Base-by-base conservation (phyloP, 2,329 filamentous ascomycete genomes). In the Diaporthe ampelina region DNA sequence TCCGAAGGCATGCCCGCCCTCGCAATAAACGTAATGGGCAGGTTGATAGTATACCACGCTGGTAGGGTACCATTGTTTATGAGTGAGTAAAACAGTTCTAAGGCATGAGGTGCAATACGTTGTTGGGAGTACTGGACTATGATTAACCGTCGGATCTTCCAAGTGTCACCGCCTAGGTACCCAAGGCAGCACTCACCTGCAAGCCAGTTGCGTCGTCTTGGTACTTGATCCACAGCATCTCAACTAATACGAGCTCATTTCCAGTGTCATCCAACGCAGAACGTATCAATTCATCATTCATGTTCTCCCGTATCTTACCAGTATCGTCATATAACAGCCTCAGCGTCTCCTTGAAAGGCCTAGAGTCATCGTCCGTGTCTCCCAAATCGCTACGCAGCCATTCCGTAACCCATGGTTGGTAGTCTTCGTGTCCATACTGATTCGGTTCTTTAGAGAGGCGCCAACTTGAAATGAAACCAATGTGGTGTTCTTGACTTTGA, bases 381-480 rank as follows among this genome's bases (percentile, higher is more conserved):
- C 40, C 54, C 68, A 70, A 26, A 8, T 45, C 54, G 19, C 40
- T 15, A 19, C 7, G 21, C 17, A 70, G 26, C 68, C 68, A 70
- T 26, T 70, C 68, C 15, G n/a, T 45, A 21, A 70, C 68, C 68
- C 68, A 70, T 21, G 52, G 40, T 37, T 48, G 37, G 24, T 17
- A 19, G 3, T 37, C 11, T 1, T 58, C 54, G 32, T 45, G 32
- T 7, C 21, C 15, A 19, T 50, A 32, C 9, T 50, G 40, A 17
- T 45, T 24, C 0, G 54, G 40, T 13, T 48, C 26, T n/a, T 50
- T 70, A 15, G 68, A 70, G 9, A 70, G 40, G 54, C 68, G 68
- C 68, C 68, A 70, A 40, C 24, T 26, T 21, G 52, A 56, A 35
- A 70, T 70, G 11, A 50, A 70, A 32, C 68, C 68, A 48, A 58